Conservation (phyloP, 257 asterid species). For the Capsicum pubescens region DNA sequence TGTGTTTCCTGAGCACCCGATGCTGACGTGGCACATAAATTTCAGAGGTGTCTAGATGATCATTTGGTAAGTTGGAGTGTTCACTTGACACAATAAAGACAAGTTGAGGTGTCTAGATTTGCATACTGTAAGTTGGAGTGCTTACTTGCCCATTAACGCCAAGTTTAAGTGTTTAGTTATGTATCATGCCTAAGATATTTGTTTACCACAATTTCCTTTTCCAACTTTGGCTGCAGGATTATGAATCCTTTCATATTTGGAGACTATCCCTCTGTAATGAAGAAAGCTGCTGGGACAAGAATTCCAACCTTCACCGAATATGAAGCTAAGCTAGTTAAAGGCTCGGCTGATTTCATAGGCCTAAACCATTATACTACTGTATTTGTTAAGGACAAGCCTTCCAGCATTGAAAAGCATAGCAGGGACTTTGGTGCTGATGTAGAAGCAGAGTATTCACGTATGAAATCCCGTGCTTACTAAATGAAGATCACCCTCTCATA, state of each 20-base stretch:
- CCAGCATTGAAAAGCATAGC: constrained; percentile 31
- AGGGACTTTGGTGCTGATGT: constrained; percentile 46
- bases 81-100: too few species aligned
- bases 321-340: constrained; percentile 58
- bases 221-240: constrained; percentile 46
- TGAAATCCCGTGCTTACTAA: constrained; percentile 23
- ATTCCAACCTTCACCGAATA: constrained; percentile 53
- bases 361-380: constrained; percentile 50
- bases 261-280: constrained; percentile 63
- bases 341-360: constrained; percentile 65
- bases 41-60: too few species aligned
- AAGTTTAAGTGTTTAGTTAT: too few species aligned
- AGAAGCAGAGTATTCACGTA: constrained; percentile 37
- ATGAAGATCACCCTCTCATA: background rate
- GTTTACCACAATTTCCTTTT: background rate
- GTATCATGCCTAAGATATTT: background rate
- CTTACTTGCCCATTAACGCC: too few species aligned
- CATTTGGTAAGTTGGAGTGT: too few species aligned
- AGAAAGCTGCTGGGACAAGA: constrained; percentile 50
- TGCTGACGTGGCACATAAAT: too few species aligned
- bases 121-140: too few species aligned
- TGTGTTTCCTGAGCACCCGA: too few species aligned
- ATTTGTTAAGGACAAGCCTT: constrained; percentile 42
- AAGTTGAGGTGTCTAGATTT: too few species aligned
- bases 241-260: constrained; percentile 61